Evolutionary conservation across 805 yeast species (phyloP), one percentile per base, ranked within the genome.

Genomic region (Metschnikowia matae): DNA sequence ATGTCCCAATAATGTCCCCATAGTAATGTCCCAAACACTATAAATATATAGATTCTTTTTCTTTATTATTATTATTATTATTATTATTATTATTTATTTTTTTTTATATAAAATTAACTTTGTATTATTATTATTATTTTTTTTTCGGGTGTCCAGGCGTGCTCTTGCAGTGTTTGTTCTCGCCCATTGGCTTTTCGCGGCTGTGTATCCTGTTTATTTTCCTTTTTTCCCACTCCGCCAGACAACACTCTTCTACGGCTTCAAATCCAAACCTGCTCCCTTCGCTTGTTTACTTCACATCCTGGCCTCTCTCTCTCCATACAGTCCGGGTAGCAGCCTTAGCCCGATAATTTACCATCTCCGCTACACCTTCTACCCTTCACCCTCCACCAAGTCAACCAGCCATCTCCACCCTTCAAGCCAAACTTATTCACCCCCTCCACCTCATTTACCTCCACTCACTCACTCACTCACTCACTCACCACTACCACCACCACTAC

Each of bases 131-230:
- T 37, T 11, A 18, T 37, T 21, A 6, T 8, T 37, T 37, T 37
- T 37, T 5, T 37, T 37, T 21, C 7, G 13, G n/a, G 11, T 17
- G 21, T 17, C 39, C 17, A 10, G 42, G 44, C 44, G 35, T 31
- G 15, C 44, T 6, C 35, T 18, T 41, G 44, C 44, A 41, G 44
- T 29, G 31, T 41, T 37, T 18, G 14, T 42, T 32, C 18, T 32
- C 29, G 44, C 37, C 38, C 45, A 42, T 14, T 21, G 13, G 44
- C 20, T 42, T 42, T 42, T 42, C 45, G 45, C 45, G 45, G 31
- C 45, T 42, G 29, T 32, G 18, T 34, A 20, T 34, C 14, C 45
- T 41, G 37, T 41, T 32, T 32, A 31, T 26, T 29, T 41, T 32
- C n/a, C 18, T 42, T 42, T 33, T 33, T 33, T 32, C 20, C 17